Evolutionary conservation across 371 early-diverging fungal genomes (phyloP), one percentile per base, ranked within the genome.

Genomic region (Paraphysoderma sedebokerense): DNA sequence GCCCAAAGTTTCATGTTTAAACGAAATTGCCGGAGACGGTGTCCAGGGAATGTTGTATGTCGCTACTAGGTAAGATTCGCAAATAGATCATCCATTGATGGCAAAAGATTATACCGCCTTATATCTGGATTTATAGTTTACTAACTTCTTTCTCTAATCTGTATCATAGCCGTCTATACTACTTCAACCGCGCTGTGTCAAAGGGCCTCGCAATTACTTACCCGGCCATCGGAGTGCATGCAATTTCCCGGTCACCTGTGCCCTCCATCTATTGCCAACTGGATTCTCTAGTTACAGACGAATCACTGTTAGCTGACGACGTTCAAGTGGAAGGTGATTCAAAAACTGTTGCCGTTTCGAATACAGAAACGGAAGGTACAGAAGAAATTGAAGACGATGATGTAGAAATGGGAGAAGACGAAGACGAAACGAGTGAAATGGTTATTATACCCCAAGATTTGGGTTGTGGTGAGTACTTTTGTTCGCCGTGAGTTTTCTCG

Each of bases 141-240:
- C n/a, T n/a, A n/a, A n/a, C n/a, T n/a, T n/a, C n/a, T n/a, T n/a
- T n/a, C n/a, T n/a, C 23, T 11, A 5, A 38, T 35, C 15, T 8
- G 15, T 7, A 22, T 19, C 17, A 3, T 32, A 54, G 54, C 26
- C 51, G 47, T 8, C 12, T 54, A 20, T 52, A 33, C 27, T 54
- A 50, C 39, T 54, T 38, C 29, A 46, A 45, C 8, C 19, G 19
- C 26, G 38, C 37, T 5, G 28, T 46, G 29, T 24, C 46, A 20
- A 51, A 12, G 20, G 54, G 54, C 38, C 15, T 54, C 13, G 50
- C 54, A n/a, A 50, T 54, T 20, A 51, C 49, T 37, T 54, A 54
- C 36, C 54, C 50, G n/a, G 20, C 44, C n/a, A 54, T 54, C 38
- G 49, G 44, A 36, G 39, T 54, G 27, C 54, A 54, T 30, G 54